Evolutionary conservation across 1,284 basidiomycete genomes (phyloP).

Genomic region (Melampsora occidentalis): DNA sequence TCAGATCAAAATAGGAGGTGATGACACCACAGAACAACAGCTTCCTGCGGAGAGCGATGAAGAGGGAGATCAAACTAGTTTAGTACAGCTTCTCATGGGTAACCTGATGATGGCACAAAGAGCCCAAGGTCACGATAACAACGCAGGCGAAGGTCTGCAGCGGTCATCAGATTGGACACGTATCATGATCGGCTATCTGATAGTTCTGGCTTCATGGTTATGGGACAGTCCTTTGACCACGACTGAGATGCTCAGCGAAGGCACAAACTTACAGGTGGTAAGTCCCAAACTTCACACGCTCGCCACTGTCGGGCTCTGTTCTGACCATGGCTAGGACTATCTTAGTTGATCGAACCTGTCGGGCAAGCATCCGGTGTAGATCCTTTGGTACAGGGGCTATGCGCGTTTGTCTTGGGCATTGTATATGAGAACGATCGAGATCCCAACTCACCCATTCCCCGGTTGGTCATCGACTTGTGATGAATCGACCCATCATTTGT

Average conservation of each 20-base stretch:
- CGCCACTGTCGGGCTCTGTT: background rate
- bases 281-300: slow-evolving; percentile 52
- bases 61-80: slow-evolving; percentile 57
- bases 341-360: slow-evolving; percentile 83
- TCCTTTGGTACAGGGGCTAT: slow-evolving; percentile 81
- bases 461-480: slow-evolving; percentile 57
- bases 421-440: slow-evolving; percentile 94
- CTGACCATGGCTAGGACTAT: slow-evolving; percentile 6
- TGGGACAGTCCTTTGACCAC: slow-evolving; percentile 90
- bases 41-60: slow-evolving; percentile 55
- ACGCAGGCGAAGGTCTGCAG: slow-evolving; percentile 53
- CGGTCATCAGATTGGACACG: slow-evolving; percentile 82
- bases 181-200: slow-evolving; percentile 79
- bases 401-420: slow-evolving; percentile 84
- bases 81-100: slow-evolving; percentile 61
- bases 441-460: slow-evolving; percentile 76
- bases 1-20: slow-evolving; percentile 52
- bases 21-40: slow-evolving; percentile 48
- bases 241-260: slow-evolving; percentile 78
- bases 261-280: slow-evolving; percentile 84
- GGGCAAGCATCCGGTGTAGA: slow-evolving; percentile 85
- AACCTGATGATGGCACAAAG: slow-evolving; percentile 64
- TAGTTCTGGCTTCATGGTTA: slow-evolving; percentile 83
- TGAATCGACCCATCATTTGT: background rate
- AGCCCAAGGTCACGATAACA: slow-evolving; percentile 57